Percentiles rank a stretch among this genome's conserved stretches.
phyloP scores from a whole-genome alignment of 2,329 filamentous ascomycete species.

The Diplodia corticola region DNA sequence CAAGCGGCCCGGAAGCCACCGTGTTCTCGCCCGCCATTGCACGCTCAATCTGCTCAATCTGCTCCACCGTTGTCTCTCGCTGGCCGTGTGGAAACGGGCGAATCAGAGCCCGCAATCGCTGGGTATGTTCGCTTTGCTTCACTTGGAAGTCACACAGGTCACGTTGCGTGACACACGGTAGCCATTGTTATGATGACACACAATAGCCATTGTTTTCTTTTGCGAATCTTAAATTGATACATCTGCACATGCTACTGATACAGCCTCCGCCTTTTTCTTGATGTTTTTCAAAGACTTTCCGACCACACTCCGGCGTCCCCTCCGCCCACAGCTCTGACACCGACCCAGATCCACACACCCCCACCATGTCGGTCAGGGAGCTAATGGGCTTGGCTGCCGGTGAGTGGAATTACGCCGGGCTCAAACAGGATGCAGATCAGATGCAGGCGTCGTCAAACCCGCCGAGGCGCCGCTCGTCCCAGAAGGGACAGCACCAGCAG shows the following conservation, averaged over 20 bases:
- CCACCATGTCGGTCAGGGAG: neutral
- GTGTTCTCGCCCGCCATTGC: too few species aligned
- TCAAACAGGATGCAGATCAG: neutral
- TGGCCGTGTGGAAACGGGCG: too few species aligned
- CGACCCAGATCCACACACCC: neutral
- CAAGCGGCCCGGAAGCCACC: too few species aligned
- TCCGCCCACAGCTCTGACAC: neutral
- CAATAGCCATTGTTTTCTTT: neutral
- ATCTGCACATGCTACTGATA: neutral
- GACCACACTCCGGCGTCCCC: neutral
- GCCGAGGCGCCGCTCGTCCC: neutral
- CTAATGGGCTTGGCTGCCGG: neutral
- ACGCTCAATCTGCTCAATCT: too few species aligned
- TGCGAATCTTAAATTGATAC: neutral
- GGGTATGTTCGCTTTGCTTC: too few species aligned
- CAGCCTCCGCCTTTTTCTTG: neutral
- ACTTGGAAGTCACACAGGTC: too few species aligned
- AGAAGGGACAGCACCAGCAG: neutral
- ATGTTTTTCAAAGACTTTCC: neutral
- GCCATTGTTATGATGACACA: neutral
- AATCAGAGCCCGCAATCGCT: too few species aligned
- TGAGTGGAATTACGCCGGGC: neutral
- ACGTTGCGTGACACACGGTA: too few species aligned
- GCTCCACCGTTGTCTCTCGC: too few species aligned
- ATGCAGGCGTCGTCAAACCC: too few species aligned